Conservation (phyloP, 371 early-diverging fungal genomes). For the Haplosporangium sp. region DNA sequence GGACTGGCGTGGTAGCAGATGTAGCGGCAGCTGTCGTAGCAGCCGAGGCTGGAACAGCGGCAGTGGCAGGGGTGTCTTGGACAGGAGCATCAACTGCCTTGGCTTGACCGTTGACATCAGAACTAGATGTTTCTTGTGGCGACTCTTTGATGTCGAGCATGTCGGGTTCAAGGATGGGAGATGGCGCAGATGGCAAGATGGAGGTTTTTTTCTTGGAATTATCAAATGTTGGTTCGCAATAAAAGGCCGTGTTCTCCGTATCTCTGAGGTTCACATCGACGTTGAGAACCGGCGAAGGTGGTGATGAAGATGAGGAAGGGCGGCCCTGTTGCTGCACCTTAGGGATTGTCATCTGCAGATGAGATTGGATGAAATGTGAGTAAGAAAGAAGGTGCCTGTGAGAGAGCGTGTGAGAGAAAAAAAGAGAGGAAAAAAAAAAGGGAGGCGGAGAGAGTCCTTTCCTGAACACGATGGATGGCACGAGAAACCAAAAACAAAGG, state of each 20-base stretch:
- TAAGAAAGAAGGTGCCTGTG: background rate
- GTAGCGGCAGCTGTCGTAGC: background rate
- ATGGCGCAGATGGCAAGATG: constrained; percentile 13
- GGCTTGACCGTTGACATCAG: background rate
- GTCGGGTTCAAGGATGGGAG: constrained; percentile 18
- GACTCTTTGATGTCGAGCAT: constrained; percentile 23
- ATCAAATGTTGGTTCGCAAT: constrained; percentile 21
- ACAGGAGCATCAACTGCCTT: background rate
- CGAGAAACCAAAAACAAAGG: background rate
- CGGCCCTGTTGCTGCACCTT: constrained; percentile 12
- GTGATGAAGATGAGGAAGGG: constrained; percentile 12
- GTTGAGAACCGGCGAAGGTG: constrained; percentile 26
- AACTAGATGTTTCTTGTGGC: constrained; percentile 2
- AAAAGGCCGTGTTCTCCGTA: constrained; percentile 32
- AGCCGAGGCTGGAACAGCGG: background rate
- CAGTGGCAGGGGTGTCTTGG: constrained; percentile 5
- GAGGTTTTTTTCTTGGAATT: background rate
- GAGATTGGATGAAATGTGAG: background rate
- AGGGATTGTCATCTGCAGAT: constrained; percentile 26
- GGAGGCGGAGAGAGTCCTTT: background rate
- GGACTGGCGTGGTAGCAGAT: background rate
- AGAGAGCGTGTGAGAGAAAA: background rate
- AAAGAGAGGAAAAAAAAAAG: background rate
- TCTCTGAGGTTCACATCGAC: constrained; percentile 11
- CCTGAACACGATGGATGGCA: background rate